phyloP scores from a whole-genome alignment of 495 filamentous ascomycete genomes.

The Haplographium delicatum region DNA sequence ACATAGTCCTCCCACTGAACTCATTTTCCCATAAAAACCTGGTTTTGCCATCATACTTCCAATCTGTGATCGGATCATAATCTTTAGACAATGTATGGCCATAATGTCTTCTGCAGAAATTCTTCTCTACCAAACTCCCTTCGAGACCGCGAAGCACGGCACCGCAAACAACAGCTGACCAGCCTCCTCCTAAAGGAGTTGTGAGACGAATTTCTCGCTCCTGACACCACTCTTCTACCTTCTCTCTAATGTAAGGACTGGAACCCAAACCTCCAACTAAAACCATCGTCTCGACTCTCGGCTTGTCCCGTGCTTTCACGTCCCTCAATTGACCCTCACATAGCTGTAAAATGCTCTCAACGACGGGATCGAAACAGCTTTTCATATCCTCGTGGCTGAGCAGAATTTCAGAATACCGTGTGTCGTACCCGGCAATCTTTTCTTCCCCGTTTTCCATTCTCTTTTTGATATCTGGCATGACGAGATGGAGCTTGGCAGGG shows the following conservation, averaged over 20 bases:
- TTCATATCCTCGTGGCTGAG: conserved; percentile 22
- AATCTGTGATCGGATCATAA: too few relatives aligned
- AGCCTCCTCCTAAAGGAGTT: background rate
- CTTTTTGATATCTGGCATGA: background rate
- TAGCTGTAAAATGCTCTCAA: conserved; percentile 23
- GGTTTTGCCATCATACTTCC: too few relatives aligned
- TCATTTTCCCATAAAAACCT: too few relatives aligned
- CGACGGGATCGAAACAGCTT: conserved; percentile 27
- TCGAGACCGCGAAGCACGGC: background rate
- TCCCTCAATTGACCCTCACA: conserved; percentile 19
- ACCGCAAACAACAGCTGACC: background rate
- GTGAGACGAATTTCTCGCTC: background rate
- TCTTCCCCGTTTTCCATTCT: background rate
- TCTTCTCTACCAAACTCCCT: background rate
- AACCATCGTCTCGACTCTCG: conserved; percentile 24
- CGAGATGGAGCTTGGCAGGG: background rate
- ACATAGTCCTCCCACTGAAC: too few relatives aligned
- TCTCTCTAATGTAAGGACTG: conserved; percentile 22
- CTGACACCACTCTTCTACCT: conserved; percentile 22
- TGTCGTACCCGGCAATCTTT: too few relatives aligned
- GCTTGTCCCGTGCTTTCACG: conserved; percentile 3
- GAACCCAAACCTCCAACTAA: conserved; percentile 33
- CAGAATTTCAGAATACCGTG: background rate
- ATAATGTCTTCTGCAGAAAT: background rate
- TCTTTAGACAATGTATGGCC: too few relatives aligned